These are phyloP conservation scores for Apiospora marii DNA, from an alignment of 2,329 filamentous ascomycete genomes.

Conservation along the genomic window DNA sequence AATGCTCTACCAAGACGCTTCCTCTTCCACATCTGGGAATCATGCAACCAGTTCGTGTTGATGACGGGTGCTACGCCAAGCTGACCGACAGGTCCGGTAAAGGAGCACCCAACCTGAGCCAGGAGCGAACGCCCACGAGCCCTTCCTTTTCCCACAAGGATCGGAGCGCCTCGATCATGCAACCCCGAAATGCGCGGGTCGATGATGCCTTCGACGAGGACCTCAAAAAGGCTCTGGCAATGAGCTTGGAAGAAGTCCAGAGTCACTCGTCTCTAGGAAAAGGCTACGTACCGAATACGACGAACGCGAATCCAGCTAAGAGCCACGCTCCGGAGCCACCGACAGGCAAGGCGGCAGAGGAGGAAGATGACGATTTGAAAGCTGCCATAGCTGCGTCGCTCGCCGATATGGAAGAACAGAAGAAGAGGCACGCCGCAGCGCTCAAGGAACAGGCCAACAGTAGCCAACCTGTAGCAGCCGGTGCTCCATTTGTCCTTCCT, in stretches of 20 bases:
- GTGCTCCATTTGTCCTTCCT: conserved; percentile 67
- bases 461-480: conserved; percentile 54
- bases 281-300: conserved; percentile 72
- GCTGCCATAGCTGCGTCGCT: conserved; percentile 95
- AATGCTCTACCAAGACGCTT: conserved; percentile 89
- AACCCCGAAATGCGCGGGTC: conserved; percentile 86
- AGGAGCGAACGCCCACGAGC: conserved; percentile 56
- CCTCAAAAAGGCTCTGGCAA: conserved; percentile 88
- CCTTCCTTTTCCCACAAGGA: conserved; percentile 64
- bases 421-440: conserved; percentile 84
- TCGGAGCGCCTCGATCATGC: conserved; percentile 75
- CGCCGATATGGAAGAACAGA: conserved; percentile 97
- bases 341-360: conserved; percentile 66
- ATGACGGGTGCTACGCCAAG: conserved; percentile 94
- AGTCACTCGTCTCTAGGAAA: conserved; percentile 62
- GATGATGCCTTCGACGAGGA: conserved; percentile 96
- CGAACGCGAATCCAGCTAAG: conserved; percentile 39
- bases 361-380: conserved; percentile 92
- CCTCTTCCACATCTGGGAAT: conserved; percentile 94
- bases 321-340: conserved; percentile 31
- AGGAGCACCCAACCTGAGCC: conserved; percentile 50
- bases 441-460: conserved; percentile 80
- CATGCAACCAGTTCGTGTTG: conserved; percentile 87
- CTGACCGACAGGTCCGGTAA: conserved; percentile 77
- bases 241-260: conserved; percentile 95